These are phyloP conservation scores for Orychophragmus violaceus DNA, from an alignment of 345 rosid genomes.

Conservation along the genomic window DNA sequence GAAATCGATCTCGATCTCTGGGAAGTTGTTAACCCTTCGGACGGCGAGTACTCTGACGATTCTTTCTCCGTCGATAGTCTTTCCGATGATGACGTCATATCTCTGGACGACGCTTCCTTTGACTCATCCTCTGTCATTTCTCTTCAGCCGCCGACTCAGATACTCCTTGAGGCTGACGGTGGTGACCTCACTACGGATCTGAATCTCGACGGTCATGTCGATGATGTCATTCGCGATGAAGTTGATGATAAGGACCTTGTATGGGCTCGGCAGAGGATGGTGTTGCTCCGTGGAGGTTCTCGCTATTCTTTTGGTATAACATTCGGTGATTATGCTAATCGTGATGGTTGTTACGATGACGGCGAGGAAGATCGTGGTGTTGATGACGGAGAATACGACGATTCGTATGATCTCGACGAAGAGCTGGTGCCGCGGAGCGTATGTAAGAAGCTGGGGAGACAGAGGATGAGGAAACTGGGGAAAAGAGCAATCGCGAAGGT, in stretches of 20 bases:
- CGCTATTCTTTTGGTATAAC: not conserved
- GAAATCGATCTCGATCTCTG: conserved; percentile 20
- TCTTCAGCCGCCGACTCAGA: conserved; percentile 4
- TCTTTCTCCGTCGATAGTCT: conserved; percentile 34
- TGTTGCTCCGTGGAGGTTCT: not conserved
- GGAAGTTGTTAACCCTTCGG: conserved; percentile 40
- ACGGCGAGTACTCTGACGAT: conserved; percentile 34
- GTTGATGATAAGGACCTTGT: conserved; percentile 3
- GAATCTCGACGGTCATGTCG: not conserved
- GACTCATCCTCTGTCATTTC: too few species aligned
- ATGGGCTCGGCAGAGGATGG: not conserved
- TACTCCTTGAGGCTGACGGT: not conserved
- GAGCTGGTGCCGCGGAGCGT: conserved; percentile 39
- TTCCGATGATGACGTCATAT: conserved; percentile 30
- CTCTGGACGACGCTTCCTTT: conserved; percentile 18
- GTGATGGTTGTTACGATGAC: not conserved
- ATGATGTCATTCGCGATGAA: not conserved
- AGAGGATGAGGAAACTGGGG: conserved; percentile 47
- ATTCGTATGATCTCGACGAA: conserved; percentile 40
- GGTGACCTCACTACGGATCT: conserved; percentile 5
- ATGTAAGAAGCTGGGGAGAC: conserved; percentile 35
- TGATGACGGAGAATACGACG: conserved; percentile 28
- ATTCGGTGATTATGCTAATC: not conserved
- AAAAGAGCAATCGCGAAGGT: conserved; percentile 38
- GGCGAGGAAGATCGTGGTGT: conserved; percentile 27